Evolutionary conservation across 106 monocot species (phyloP), one percentile per base, ranked within the genome.

Genomic region (Triglochin maritima): DNA sequence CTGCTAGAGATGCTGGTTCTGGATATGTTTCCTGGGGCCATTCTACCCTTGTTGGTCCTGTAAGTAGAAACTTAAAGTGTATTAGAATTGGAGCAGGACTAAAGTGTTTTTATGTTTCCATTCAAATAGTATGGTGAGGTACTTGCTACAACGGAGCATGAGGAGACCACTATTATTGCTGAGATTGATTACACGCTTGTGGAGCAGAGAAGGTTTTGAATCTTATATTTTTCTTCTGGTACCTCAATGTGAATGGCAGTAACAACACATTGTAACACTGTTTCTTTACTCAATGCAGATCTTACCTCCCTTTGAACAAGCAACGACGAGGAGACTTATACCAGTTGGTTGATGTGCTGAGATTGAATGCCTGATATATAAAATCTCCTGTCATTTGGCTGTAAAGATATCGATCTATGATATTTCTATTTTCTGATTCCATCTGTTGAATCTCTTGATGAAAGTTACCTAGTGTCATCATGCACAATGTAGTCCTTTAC

Each of bases 11-110:
- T 76, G 50, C 68, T 63, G 50, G 72, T 77, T 74, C 82, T 56
- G 81, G 84, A 46, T 99, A 99, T 76, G 70, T 75, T 75, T 88
- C 98, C 73, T 92, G 98, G 98, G 98, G 98, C 48, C 98, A 99
- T 72, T 99, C 98, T 12, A 99, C 98, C 17, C 86, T 99, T 66
- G 86, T 89, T 64, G 98, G 98, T 59, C 98, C 92, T 69, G 98
- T 99, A 77, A 89, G 92, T 78, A 53, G 4, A 41, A 5, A 53
- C 29, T 29, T 29, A 1, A 29, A 29, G 29, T 29, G 29, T 29
- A 29, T 29, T 29, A 29, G 29, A 29, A 29, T 29, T 29, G 29
- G 29, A 0, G 29, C 1, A 29, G 29, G 29, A 29, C 29, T 29
- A 29, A 29, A 29, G 29, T 29, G 29, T 29, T 29, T 29, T 29